Base-by-base conservation (phyloP, 1,284 basidiomycete genomes). In the Agaricales sp. region DNA sequence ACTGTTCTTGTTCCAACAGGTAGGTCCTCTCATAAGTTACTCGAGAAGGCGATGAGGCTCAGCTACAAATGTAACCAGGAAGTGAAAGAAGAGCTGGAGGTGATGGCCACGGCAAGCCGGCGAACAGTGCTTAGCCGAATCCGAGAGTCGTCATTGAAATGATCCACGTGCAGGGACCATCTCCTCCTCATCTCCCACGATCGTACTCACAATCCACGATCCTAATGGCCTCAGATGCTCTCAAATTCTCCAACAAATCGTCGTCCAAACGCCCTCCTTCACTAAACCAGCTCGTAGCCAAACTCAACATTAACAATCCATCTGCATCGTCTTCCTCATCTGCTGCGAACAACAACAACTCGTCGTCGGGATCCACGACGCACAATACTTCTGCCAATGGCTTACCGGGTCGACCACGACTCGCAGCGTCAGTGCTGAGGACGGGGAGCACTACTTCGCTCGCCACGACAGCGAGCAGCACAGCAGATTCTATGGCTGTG, bases 201-300 rank as follows among this genome's bases (percentile, higher is more conserved):
- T n/a, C n/a, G n/a, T n/a, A n/a, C n/a, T n/a, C n/a, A n/a, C n/a
- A n/a, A n/a, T n/a, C n/a, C n/a, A n/a, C n/a, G n/a, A n/a, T n/a
- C n/a, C n/a, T n/a, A n/a, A n/a, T n/a, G n/a, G n/a, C n/a, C n/a
- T n/a, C n/a, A n/a, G n/a, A n/a, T n/a, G n/a, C n/a, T 35, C 11
- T 35, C 30, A 35, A 35, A 35, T 11, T n/a, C 30, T 35, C n/a
- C 30, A 35, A 35, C 8, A 35, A 8, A 8, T 8, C 30, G 30
- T 35, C 11, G 30, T 35, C n/a, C n/a, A 49, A 30, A 19, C 49
- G 44, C 11, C 23, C 35, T 75, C 84, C 84, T 0, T 86, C 85
- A n/a, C 73, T 88, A 13, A 83, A 86, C 64, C 82, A 87, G 63
- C 78, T 88, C 47, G 86, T 83, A 2, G 85, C 85, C 2, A 35